phyloP scores from a whole-genome alignment of 306 rosid species.

The Abrus precatorius region DNA sequence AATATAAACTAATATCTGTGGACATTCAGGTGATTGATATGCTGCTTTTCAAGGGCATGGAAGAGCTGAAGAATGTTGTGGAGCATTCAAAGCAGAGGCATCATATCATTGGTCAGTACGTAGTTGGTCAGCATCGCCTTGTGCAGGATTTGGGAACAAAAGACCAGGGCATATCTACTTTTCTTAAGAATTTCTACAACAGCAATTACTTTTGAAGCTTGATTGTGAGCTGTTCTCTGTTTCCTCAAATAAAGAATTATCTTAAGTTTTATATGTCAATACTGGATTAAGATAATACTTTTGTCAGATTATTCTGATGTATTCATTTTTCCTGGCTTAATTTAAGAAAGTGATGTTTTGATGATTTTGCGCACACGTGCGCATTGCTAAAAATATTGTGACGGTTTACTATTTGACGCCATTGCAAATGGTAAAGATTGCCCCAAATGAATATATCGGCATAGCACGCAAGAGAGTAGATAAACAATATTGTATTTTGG shows the following conservation, averaged over 20 bases:
- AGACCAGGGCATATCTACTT: conserved; percentile 70
- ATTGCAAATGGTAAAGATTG: background rate
- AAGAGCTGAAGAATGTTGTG: conserved; percentile 81
- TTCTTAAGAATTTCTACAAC: conserved; percentile 79
- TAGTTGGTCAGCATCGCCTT: conserved; percentile 67
- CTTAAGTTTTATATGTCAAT: conserved; percentile 48
- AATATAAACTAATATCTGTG: conserved; percentile 41
- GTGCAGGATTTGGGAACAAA: conserved; percentile 71
- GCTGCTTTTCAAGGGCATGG: conserved; percentile 90
- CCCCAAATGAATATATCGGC: conserved; percentile 9
- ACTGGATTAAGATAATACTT: conserved; percentile 44
- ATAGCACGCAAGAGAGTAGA: conserved; percentile 14
- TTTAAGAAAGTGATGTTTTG: conserved; percentile 47
- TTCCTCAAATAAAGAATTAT: conserved; percentile 57
- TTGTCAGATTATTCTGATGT: conserved; percentile 44
- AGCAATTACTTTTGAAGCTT: conserved; percentile 79
- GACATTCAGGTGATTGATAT: conserved; percentile 86
- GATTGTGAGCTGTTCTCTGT: conserved; percentile 38
- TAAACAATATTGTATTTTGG: background rate
- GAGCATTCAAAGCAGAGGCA: conserved; percentile 97
- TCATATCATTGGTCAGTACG: conserved; percentile 92
- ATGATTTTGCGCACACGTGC: conserved; percentile 30
- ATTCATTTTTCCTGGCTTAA: conserved; percentile 43
- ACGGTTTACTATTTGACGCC: background rate
- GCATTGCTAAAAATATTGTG: conserved; percentile 37